phyloP scores from a whole-genome alignment of 257 asterid species.

The Nicotiana tabacum region DNA sequence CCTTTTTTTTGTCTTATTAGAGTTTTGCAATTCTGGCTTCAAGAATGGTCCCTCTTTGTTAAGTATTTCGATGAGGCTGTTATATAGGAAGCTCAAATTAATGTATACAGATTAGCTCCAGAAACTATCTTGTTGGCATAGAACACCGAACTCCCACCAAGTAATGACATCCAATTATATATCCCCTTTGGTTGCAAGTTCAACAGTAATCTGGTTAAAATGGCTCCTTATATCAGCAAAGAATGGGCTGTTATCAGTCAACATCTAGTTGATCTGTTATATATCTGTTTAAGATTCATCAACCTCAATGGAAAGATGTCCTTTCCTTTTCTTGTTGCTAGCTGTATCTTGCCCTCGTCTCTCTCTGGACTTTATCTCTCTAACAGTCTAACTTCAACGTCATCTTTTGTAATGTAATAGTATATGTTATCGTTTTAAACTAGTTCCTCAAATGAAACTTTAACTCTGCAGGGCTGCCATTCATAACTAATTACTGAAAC shows the following conservation, averaged over 20 bases:
- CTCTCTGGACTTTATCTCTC: neutral
- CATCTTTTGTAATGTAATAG: neutral
- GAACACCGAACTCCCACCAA: neutral
- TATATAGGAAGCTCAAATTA: neutral
- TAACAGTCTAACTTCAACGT: neutral
- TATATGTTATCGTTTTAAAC: neutral
- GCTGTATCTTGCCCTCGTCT: conserved; percentile 5
- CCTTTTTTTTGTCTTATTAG: neutral
- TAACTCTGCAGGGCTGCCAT: neutral
- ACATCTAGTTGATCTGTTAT: conserved; percentile 10
- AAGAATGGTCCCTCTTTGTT: neutral
- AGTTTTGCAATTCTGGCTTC: neutral
- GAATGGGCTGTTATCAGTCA: conserved; percentile 12
- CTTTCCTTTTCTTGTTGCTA: conserved; percentile 4
- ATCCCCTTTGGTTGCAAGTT: neutral
- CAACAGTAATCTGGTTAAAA: neutral
- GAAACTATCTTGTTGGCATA: neutral
- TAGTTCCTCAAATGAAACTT: neutral
- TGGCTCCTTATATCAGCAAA: neutral
- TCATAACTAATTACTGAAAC: neutral
- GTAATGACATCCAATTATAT: neutral
- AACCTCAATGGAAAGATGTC: conserved; percentile 11
- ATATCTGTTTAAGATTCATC: conserved; percentile 11
- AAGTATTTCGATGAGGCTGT: neutral
- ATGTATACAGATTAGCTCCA: neutral